Conservation (phyloP, 2,329 filamentous ascomycete genomes). For the Exophiala lecanii-corni region DNA sequence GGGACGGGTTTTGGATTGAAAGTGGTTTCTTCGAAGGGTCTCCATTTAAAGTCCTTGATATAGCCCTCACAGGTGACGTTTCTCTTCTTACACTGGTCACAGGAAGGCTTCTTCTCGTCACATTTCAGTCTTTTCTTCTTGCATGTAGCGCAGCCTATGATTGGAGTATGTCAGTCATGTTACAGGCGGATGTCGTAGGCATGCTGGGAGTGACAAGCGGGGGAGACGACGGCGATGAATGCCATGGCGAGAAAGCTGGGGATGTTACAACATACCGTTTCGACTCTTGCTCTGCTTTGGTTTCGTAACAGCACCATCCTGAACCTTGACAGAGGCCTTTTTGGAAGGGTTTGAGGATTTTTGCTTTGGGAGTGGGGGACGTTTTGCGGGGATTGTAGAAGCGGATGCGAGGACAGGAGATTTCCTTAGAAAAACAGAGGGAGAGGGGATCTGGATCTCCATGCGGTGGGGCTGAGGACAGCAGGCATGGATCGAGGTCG, state of each 20-base stretch:
- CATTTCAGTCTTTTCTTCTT: constrained; percentile 70
- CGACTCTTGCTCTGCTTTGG: constrained; percentile 71
- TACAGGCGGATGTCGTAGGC: constrained; percentile 7
- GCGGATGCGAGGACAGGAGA: constrained; percentile 31
- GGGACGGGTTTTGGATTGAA: constrained; percentile 37
- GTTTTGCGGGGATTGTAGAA: constrained; percentile 26
- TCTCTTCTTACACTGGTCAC: constrained; percentile 61
- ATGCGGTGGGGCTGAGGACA: constrained; percentile 33
- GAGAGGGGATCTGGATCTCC: constrained; percentile 60
- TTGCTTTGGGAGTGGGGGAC: constrained; percentile 17
- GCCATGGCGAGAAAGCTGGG: background rate
- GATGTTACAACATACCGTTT: constrained; percentile 55
- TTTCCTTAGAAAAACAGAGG: constrained; percentile 50
- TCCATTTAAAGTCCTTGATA: constrained; percentile 73
- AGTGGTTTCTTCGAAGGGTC: constrained; percentile 62
- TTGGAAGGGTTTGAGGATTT: constrained; percentile 28
- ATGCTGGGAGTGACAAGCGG: background rate
- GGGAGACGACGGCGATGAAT: too few species aligned
- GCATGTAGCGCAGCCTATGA: constrained; percentile 65
- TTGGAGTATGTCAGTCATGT: constrained; percentile 11
- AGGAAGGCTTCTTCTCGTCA: constrained; percentile 66
- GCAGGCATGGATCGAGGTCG: constrained; percentile 17
- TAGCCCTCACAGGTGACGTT: constrained; percentile 66
- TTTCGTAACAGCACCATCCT: constrained; percentile 45
- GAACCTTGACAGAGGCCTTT: constrained; percentile 22